phyloP scores from a whole-genome alignment of 1,284 basidiomycete species.

The Athelia sp. region DNA sequence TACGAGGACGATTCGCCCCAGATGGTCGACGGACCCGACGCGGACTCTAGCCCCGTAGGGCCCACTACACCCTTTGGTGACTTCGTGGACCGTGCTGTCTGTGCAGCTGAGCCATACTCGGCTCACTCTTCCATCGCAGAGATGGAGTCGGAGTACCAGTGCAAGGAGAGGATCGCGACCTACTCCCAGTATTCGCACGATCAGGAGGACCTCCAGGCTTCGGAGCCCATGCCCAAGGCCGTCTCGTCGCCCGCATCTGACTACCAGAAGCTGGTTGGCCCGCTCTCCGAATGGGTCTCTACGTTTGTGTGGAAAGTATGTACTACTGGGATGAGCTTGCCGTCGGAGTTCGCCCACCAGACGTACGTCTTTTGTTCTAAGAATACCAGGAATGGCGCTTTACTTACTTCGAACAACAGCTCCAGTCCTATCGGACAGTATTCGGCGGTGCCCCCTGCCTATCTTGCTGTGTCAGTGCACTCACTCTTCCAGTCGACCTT shows the following conservation, averaged over 20 bases:
- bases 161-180: neutral
- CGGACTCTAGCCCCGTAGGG: constrained; percentile 60
- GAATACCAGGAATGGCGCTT: neutral
- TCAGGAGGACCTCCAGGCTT: constrained; percentile 29
- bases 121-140: constrained; percentile 3
- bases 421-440: constrained; percentile 32
- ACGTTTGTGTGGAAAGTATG: constrained; percentile 77
- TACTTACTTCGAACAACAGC: neutral
- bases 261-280: constrained; percentile 69
- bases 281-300: constrained; percentile 73
- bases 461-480: constrained; percentile 62
- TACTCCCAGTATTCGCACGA: constrained; percentile 7
- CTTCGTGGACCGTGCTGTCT: constrained; percentile 66
- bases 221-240: constrained; percentile 27
- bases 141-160: neutral
- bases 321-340: constrained; percentile 58
- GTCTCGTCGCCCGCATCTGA: constrained; percentile 46
- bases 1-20: constrained; percentile 65
- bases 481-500: constrained; percentile 73
- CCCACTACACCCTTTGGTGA: constrained; percentile 72
- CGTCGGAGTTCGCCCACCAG: constrained; percentile 38
- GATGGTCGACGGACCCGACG: constrained; percentile 40
- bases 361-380: constrained; percentile 33
- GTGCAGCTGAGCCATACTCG: constrained; percentile 27
- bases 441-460: constrained; percentile 40